Conservation (phyloP, 108 stramenopile genomes). For the Nannochloropsis oceanica region DNA sequence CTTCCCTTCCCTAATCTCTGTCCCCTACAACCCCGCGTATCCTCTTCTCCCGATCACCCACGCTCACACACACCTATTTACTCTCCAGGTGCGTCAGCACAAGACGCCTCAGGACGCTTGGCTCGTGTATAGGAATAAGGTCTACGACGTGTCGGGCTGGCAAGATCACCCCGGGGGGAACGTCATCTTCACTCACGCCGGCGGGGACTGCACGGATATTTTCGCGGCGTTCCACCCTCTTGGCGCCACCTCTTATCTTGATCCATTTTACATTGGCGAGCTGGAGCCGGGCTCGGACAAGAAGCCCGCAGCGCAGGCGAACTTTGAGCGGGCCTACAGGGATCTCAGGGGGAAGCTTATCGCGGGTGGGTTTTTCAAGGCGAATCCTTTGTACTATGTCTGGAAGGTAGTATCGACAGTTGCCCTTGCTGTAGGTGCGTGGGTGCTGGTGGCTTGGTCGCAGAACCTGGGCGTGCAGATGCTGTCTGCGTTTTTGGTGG, state of each 20-base stretch:
- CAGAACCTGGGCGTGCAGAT: constrained; percentile 58
- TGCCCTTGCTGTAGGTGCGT: constrained; percentile 59
- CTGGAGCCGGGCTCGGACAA: constrained; percentile 38
- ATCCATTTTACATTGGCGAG: constrained; percentile 82
- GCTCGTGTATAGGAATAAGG: constrained; percentile 82
- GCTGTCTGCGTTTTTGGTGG: constrained; percentile 66
- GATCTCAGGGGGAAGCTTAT: constrained; percentile 71
- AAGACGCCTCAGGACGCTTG: constrained; percentile 78
- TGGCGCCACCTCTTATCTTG: constrained; percentile 66
- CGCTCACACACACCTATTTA: too few relatives aligned
- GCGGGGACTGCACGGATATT: constrained; percentile 96
- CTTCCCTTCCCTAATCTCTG: too few relatives aligned
- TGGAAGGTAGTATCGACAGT: constrained; percentile 77
- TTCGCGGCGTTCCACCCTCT: constrained; percentile 95
- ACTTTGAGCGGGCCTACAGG: constrained; percentile 90
- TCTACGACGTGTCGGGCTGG: constrained; percentile 94
- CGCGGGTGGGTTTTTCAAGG: constrained; percentile 87
- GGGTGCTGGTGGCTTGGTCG: constrained; percentile 53
- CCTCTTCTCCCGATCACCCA: too few relatives aligned
- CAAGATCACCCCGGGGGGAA: constrained; percentile 72
- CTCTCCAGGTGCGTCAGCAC: constrained; percentile 70
- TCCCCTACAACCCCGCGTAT: too few relatives aligned
- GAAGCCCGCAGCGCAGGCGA: constrained; percentile 40
- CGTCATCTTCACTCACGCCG: constrained; percentile 93
- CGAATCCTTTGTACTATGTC: constrained; percentile 62